Conservation (phyloP, 106 monocot genomes). For the Apostasia shenzhenica region DNA sequence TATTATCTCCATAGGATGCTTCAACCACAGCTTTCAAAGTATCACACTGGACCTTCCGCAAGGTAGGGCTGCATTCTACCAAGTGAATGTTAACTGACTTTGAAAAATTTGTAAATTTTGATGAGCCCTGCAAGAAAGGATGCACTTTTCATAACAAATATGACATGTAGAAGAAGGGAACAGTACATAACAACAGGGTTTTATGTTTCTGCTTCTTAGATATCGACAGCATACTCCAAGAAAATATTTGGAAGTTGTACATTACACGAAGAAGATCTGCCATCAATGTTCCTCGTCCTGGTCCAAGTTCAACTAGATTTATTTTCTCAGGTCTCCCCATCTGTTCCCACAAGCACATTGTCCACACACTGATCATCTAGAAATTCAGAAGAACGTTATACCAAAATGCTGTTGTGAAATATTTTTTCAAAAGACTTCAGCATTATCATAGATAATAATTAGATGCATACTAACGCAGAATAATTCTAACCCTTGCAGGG, state of each 20-base stretch:
- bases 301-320: slow-evolving; percentile 92
- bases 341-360: slow-evolving; percentile 94
- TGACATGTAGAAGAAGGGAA: not conserved
- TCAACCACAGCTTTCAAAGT: slow-evolving; percentile 66
- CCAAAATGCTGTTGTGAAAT: not conserved
- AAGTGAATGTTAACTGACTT: slow-evolving; percentile 73
- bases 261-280: slow-evolving; percentile 90
- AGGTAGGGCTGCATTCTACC: slow-evolving; percentile 93
- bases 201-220: too few relatives aligned
- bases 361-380: slow-evolving; percentile 96
- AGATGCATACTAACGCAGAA: not conserved
- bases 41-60: slow-evolving; percentile 64
- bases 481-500: not conserved
- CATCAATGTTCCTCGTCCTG: slow-evolving; percentile 93
- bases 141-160: not conserved
- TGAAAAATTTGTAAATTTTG: slow-evolving; percentile 69
- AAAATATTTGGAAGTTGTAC: not conserved
- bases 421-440: too few relatives aligned
- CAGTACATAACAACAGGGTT: not conserved
- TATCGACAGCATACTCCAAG: not conserved
- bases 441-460: not conserved
- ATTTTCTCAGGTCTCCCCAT: slow-evolving; percentile 74
- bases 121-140: slow-evolving; percentile 59
- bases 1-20: slow-evolving; percentile 11
- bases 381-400: not conserved